Percentiles rank a stretch among this genome's conserved stretches.
Conservation (phyloP, 192 early-diverging fungal species). For the Gaertneriomyces semiglobifer region DNA sequence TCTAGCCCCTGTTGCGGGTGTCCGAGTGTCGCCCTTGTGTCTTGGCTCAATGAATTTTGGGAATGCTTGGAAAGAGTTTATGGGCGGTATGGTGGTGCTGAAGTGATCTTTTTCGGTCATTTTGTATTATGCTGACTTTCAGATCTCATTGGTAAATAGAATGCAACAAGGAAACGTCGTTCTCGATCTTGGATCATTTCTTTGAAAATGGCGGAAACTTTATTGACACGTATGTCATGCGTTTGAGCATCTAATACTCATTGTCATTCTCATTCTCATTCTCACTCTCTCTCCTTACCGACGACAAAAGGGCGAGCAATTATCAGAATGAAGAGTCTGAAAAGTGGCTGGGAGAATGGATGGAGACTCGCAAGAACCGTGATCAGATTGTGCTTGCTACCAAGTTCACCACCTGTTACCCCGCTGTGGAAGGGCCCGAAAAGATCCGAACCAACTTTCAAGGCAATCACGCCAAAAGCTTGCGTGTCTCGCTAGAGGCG, state of each 20-base stretch:
- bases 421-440: not conserved
- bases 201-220: constrained; percentile 26
- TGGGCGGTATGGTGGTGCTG: not conserved
- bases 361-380: constrained; percentile 24
- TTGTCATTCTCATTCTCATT: no score
- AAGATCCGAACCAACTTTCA: constrained; percentile 9
- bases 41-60: constrained; percentile 28
- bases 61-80: constrained; percentile 3
- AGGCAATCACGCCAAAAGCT: constrained; percentile 9
- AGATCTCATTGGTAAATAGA: not conserved
- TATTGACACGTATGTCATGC: constrained; percentile 13
- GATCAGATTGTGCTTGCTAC: constrained; percentile 27
- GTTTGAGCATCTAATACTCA: no score
- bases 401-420: constrained; percentile 20
- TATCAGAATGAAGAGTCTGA: constrained; percentile 23
- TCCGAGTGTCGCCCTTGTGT: constrained; percentile 20
- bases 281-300: no score
- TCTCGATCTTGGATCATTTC: constrained; percentile 21
- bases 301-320: constrained; percentile 4
- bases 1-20: constrained; percentile 14
- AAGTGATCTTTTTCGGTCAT: not conserved
- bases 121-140: not conserved
- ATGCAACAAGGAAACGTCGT: constrained; percentile 19
- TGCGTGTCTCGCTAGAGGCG: not conserved
- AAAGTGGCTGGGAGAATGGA: constrained; percentile 27